Percentiles rank a stretch among this genome's conserved stretches.
These are phyloP conservation scores for Blastobotrys malaysiensis DNA, from an alignment of 1,139 yeast genomes.

Conservation along the genomic window DNA sequence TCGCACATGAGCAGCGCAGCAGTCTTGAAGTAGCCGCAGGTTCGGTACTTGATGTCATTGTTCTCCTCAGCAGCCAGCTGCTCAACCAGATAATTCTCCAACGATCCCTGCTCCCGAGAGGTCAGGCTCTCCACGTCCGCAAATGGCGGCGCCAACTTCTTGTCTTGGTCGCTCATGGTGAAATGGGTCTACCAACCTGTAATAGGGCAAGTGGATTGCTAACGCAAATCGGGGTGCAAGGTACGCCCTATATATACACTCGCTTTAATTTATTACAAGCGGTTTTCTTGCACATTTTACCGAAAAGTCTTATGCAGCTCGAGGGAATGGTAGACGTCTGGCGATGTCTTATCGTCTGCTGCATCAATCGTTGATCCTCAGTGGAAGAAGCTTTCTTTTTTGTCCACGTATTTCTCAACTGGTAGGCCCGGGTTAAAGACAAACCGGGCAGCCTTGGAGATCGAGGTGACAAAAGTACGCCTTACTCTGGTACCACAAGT, in stretches of 20 bases:
- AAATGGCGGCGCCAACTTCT: background rate
- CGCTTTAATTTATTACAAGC: background rate
- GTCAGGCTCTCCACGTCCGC: background rate
- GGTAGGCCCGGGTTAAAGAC: too few species aligned
- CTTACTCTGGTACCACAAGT: background rate
- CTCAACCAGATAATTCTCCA: conserved; percentile 30
- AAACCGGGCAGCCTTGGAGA: too few species aligned
- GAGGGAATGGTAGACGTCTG: background rate
- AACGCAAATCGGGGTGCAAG: background rate
- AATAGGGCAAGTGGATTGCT: background rate
- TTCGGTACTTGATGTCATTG: conserved; percentile 43
- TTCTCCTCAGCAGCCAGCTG: conserved; percentile 29
- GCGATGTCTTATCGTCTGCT: background rate
- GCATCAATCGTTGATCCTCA: background rate
- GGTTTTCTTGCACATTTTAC: background rate
- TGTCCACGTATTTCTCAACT: background rate
- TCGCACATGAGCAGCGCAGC: conserved; percentile 56
- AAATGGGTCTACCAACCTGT: background rate
- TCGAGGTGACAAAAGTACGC: too few species aligned
- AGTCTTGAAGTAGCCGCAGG: conserved; percentile 54
- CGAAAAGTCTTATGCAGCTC: background rate
- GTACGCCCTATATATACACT: background rate
- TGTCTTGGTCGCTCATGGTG: conserved; percentile 3
- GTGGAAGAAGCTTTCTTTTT: background rate
- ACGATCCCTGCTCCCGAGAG: conserved; percentile 16